Conservation (phyloP, 2,329 filamentous ascomycete species). For the Parastagonospora avenae region DNA sequence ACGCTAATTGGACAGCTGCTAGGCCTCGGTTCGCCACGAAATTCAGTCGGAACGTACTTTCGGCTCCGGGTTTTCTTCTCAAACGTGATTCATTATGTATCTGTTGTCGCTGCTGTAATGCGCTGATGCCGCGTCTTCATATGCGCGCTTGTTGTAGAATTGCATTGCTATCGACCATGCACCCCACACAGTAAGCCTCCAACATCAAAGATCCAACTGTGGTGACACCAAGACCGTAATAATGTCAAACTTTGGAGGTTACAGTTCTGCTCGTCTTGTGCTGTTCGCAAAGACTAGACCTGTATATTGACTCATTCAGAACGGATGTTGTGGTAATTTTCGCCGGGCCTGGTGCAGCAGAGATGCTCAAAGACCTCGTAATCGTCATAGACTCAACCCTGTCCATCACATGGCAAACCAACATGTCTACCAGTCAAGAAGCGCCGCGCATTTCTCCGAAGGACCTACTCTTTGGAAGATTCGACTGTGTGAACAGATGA, state of each 20-base stretch:
- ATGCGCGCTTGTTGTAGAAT: too few species aligned
- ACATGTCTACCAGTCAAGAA: not conserved
- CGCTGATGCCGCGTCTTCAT: too few species aligned
- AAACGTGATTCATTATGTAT: not conserved
- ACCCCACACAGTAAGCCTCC: not conserved
- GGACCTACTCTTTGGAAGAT: not conserved
- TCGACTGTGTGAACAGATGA: not conserved
- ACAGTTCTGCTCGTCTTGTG: not conserved
- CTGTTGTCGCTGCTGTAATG: not conserved
- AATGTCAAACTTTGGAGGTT: not conserved
- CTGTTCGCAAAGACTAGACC: not conserved
- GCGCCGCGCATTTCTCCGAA: conserved; percentile 6
- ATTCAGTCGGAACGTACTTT: conserved; percentile 14
- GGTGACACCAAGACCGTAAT: not conserved
- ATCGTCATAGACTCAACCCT: conserved; percentile 32
- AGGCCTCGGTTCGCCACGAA: conserved; percentile 34
- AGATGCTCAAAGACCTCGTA: conserved; percentile 24
- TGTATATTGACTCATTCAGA: not conserved
- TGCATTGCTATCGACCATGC: too few species aligned
- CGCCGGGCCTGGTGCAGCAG: conserved; percentile 16
- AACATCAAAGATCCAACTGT: not conserved
- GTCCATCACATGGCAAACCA: conserved; percentile 19
- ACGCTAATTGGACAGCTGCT: conserved; percentile 31
- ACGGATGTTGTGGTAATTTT: conserved; percentile 1
- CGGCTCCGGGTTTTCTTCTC: conserved; percentile 36